These are phyloP conservation scores for Karstenula rhodostoma DNA, from an alignment of 2,329 filamentous ascomycete genomes.

Conservation along the genomic window DNA sequence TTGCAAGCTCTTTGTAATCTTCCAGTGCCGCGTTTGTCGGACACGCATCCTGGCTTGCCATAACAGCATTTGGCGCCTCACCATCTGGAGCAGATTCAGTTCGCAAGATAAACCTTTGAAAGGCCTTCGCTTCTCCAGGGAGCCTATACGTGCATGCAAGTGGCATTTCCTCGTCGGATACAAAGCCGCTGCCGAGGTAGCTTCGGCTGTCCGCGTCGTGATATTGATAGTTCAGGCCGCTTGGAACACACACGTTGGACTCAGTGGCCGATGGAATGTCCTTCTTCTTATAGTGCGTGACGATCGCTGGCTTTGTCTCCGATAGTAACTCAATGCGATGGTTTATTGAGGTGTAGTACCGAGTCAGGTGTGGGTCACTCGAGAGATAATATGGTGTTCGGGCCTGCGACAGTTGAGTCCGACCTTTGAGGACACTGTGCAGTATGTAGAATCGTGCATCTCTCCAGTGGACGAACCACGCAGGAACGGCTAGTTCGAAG, in stretches of 20 bases:
- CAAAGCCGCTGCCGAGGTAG: not conserved
- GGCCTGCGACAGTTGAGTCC: conserved; percentile 11
- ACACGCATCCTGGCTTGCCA: conserved; percentile 54
- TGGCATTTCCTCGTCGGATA: conserved; percentile 25
- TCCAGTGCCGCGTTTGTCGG: conserved; percentile 58
- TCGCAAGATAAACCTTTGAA: conserved; percentile 54
- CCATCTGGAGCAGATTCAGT: conserved; percentile 37
- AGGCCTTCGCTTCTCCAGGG: conserved; percentile 31
- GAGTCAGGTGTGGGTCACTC: conserved; percentile 21
- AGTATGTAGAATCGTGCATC: conserved; percentile 57
- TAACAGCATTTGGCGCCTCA: conserved; percentile 58
- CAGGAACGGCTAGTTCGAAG: conserved; percentile 61
- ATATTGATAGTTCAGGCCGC: conserved; percentile 54
- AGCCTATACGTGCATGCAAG: conserved; percentile 54
- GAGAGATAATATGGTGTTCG: conserved; percentile 6
- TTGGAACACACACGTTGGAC: conserved; percentile 53
- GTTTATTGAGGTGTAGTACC: not conserved
- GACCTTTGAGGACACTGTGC: conserved; percentile 46
- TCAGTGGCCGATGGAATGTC: conserved; percentile 37
- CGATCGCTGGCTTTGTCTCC: conserved; percentile 45
- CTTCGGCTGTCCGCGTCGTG: conserved; percentile 27
- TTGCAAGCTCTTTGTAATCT: conserved; percentile 63
- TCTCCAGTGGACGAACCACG: conserved; percentile 58
- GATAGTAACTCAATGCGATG: conserved; percentile 49
- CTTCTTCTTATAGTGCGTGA: conserved; percentile 45